Conservation (phyloP, 768 basidiomycete species). For the Auricularia cornea region DNA sequence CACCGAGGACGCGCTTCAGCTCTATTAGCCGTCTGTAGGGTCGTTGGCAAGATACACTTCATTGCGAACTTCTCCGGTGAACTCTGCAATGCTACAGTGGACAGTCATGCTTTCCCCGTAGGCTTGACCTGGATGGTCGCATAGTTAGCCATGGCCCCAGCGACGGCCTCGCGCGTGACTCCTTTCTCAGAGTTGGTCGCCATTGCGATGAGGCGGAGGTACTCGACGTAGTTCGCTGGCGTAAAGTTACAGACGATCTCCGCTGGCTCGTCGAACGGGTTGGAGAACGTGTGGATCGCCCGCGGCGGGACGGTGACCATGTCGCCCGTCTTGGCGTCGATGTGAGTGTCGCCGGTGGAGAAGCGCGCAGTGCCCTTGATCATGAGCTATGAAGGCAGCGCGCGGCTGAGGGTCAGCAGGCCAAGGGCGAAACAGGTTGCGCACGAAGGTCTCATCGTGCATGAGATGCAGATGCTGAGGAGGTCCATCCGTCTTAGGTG, state of each 20-base stretch:
- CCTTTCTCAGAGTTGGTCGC: not conserved
- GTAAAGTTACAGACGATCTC: not conserved
- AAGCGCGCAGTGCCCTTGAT: not conserved
- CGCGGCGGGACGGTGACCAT: not conserved
- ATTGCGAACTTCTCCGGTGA: too few relatives aligned
- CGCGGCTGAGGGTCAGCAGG: too few relatives aligned
- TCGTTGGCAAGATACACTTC: too few relatives aligned
- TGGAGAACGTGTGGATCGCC: not conserved
- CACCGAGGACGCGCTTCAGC: too few relatives aligned
- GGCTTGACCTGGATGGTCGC: not conserved
- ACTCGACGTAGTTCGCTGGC: not conserved
- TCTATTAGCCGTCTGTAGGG: too few relatives aligned
- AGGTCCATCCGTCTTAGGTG: not conserved
- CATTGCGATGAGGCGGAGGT: not conserved
- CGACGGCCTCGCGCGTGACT: not conserved
- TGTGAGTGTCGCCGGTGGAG: not conserved
- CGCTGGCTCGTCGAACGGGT: not conserved
- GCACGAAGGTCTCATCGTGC: not conserved
- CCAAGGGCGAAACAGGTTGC: not conserved
- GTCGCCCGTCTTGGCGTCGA: not conserved
- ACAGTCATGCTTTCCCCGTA: not conserved
- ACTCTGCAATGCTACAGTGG: too few relatives aligned
- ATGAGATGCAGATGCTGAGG: not conserved
- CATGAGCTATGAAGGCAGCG: not conserved
- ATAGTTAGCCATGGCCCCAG: not conserved